phyloP scores from a whole-genome alignment of 176 grass and related monocot species.

The Tillandsia leiboldiana region DNA sequence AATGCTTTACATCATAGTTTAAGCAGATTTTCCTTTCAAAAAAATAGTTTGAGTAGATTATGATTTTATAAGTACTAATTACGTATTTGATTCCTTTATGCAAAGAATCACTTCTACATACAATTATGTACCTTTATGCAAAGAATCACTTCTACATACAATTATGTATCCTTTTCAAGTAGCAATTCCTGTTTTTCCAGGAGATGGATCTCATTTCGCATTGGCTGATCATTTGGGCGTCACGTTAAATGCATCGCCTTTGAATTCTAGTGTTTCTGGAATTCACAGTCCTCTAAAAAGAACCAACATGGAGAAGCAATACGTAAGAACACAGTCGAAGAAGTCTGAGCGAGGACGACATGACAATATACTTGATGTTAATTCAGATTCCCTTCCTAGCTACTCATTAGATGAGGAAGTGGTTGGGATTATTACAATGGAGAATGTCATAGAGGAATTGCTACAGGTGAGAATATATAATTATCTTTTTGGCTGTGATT shows the following conservation, averaged over 20 bases:
- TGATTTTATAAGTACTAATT: slow-evolving; percentile 13
- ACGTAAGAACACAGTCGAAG: slow-evolving; percentile 43
- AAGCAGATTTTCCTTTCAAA: too few species aligned
- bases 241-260: slow-evolving; percentile 43
- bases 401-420: slow-evolving; percentile 89
- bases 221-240: slow-evolving; percentile 36
- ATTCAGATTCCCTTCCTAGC: slow-evolving; percentile 50
- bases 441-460: slow-evolving; percentile 96
- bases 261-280: slow-evolving; percentile 24
- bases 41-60: not conserved
- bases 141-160: not conserved
- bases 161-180: slow-evolving; percentile 1
- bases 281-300: slow-evolving; percentile 33
- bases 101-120: not conserved
- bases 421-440: slow-evolving; percentile 97
- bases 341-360: slow-evolving; percentile 41
- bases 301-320: slow-evolving; percentile 54
- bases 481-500: not conserved
- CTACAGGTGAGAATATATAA: slow-evolving; percentile 52
- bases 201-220: slow-evolving; percentile 15
- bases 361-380: slow-evolving; percentile 97
- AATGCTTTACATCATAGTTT: slow-evolving; percentile 12
- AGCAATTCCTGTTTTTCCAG: slow-evolving; percentile 23
- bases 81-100: not conserved
- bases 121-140: not conserved